phyloP scores from a whole-genome alignment of 2,329 filamentous ascomycete genomes.

The Ascochyta koolunga region DNA sequence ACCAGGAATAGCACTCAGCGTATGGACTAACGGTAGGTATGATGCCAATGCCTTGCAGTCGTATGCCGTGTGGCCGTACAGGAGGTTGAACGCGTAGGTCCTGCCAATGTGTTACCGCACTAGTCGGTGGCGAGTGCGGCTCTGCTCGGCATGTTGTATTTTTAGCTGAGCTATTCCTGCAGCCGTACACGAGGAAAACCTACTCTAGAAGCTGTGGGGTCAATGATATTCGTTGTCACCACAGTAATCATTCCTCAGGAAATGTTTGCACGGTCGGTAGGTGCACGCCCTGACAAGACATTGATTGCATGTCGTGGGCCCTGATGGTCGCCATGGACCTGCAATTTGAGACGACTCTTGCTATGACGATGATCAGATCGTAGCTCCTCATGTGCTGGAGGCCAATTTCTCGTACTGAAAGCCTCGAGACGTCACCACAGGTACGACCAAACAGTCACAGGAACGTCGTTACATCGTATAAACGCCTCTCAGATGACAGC shows the following conservation, averaged over 20 bases:
- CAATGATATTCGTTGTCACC: neutral
- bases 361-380: neutral
- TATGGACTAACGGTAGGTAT: neutral
- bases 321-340: neutral
- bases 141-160: conserved; percentile 10
- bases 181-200: neutral
- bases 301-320: neutral
- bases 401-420: neutral
- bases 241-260: neutral
- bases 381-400: neutral
- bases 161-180: neutral
- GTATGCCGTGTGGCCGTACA: neutral
- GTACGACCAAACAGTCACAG: neutral
- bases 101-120: conserved; percentile 5
- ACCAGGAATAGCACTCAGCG: neutral
- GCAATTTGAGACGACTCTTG: neutral
- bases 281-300: neutral
- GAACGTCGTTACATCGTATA: neutral
- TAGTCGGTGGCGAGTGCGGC: conserved; percentile 3
- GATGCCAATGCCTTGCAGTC: neutral
- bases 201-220: neutral
- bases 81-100: conserved; percentile 1
- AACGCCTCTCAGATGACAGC: neutral
- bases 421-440: neutral
- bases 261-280: neutral